These are phyloP conservation scores for Fagopyrum homotropicum DNA, from an alignment of 148 eudicot species.

Conservation along the genomic window DNA sequence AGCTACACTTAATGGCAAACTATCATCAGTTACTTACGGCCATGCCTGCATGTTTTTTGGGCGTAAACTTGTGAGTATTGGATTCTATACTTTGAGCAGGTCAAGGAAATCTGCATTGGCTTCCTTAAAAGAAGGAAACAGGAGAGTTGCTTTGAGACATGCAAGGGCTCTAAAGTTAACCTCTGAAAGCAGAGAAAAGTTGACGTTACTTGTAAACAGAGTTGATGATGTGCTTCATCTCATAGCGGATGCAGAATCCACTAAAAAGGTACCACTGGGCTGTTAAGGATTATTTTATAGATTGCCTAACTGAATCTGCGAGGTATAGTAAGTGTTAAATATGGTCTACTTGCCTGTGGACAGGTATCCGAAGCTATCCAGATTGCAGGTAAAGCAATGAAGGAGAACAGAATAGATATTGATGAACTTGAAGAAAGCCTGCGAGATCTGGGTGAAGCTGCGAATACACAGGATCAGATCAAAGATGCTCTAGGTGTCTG, in stretches of 20 bases:
- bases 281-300: neutral
- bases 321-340: neutral
- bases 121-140: slow-evolving; percentile 56
- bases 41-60: neutral
- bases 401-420: slow-evolving; percentile 45
- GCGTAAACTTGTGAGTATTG: neutral
- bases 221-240: slow-evolving; percentile 71
- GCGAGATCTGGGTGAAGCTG: slow-evolving; percentile 58
- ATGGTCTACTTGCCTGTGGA: slow-evolving; percentile 6
- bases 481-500: slow-evolving; percentile 52
- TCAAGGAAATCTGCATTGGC: slow-evolving; percentile 53
- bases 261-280: slow-evolving; percentile 46
- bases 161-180: slow-evolving; percentile 67
- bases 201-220: slow-evolving; percentile 39
- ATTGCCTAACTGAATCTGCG: slow-evolving; percentile 7
- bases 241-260: slow-evolving; percentile 71
- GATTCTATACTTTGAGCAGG: slow-evolving; percentile 25
- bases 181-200: slow-evolving; percentile 63
- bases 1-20: too few relatives aligned
- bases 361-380: slow-evolving; percentile 83
- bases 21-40: too few relatives aligned
- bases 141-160: slow-evolving; percentile 53
- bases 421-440: slow-evolving; percentile 66
- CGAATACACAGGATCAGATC: slow-evolving; percentile 45
- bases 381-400: slow-evolving; percentile 56